Evolutionary conservation across 192 early-diverging fungal genomes (phyloP), one percentile per base, ranked within the genome.

Genomic region (Rhizoclosmatium globosum): DNA sequence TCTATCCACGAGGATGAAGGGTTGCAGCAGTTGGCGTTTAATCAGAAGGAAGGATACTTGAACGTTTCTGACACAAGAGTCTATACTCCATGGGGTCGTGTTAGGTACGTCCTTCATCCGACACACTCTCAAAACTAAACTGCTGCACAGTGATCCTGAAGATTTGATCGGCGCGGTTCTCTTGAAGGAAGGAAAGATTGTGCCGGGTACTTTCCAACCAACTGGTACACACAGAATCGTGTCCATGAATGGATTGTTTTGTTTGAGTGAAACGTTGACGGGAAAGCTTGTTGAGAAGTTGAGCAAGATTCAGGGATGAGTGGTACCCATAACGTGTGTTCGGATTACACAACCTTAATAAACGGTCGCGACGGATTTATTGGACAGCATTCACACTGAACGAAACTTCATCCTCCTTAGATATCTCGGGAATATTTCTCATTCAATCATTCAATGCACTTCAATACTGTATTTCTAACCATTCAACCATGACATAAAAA

Each of bases 1-100:
- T 7, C 13, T 6, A 43, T 71, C 15, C 70, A 71, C 2, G 4
- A n/a, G 23, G 70, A 71, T 48, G 70, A 56, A 56, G 60, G 60
- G 4, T 76, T 65, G 61, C 9, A 65, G 9, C 4, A 4, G 15
- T 43, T 71, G 70, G 70, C 70, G 42, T 21, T 38, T 6, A 71
- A 82, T 66, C 86, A 87, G 62, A 85, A 87, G 57, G 15, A 66
- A 2, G 86, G 86, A n/a, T 80, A 83, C 62, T 44, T 87, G 74
- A 87, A 85, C 74, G 83, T 87, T 48, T 83, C 80, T 59, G 86
- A 87, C 50, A 19, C 64, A 44, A 79, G 86, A 19, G 64, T 82
- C 7, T 73, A 17, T 39, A 41, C 83, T 15, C 70, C 79, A 9
- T 87, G 82, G 59, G 86, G 84, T 31, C 79, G 86, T 21, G 84